Percentiles rank a stretch among this genome's conserved stretches.
These are phyloP conservation scores for Ogataea glucozyma DNA, from an alignment of 805 yeast genomes.

Conservation along the genomic window DNA sequence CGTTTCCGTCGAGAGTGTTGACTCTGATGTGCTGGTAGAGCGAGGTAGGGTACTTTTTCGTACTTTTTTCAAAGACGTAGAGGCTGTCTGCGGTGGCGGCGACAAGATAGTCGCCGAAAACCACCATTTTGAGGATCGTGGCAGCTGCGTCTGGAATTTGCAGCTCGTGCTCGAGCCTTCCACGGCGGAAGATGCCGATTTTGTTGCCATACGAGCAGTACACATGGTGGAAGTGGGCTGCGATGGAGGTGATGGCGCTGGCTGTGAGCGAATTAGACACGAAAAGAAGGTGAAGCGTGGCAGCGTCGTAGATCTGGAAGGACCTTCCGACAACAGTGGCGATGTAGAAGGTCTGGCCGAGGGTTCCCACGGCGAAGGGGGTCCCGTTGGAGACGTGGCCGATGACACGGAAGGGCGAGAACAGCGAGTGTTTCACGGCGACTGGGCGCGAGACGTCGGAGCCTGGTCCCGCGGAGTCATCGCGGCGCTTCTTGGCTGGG, in stretches of 20 bases:
- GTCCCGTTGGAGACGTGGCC: conserved; percentile 87
- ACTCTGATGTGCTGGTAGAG: conserved; percentile 63
- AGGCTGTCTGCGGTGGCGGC: conserved; percentile 45
- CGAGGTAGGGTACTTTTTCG: conserved; percentile 54
- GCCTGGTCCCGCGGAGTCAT: neutral
- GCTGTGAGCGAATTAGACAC: conserved; percentile 81
- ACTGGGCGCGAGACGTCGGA: neutral
- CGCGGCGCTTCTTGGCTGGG: conserved; percentile 16
- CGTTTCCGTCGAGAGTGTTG: conserved; percentile 65
- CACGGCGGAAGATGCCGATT: conserved; percentile 82
- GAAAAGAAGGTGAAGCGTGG: conserved; percentile 79
- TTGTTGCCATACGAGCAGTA: conserved; percentile 72
- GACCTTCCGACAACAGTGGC: conserved; percentile 88
- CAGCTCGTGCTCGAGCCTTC: conserved; percentile 54
- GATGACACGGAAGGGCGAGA: conserved; percentile 81
- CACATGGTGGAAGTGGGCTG: conserved; percentile 82
- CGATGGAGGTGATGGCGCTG: conserved; percentile 63
- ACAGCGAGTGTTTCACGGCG: conserved; percentile 61
- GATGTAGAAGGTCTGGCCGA: conserved; percentile 84
- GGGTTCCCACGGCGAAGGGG: conserved; percentile 86
- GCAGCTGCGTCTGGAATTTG: conserved; percentile 33
- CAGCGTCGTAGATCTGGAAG: conserved; percentile 91
- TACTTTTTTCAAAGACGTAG: conserved; percentile 36
- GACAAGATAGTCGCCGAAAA: conserved; percentile 79
- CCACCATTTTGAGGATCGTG: conserved; percentile 49